Evolutionary conservation across 345 rosid species (phyloP).

Genomic region (Populus nigra): DNA sequence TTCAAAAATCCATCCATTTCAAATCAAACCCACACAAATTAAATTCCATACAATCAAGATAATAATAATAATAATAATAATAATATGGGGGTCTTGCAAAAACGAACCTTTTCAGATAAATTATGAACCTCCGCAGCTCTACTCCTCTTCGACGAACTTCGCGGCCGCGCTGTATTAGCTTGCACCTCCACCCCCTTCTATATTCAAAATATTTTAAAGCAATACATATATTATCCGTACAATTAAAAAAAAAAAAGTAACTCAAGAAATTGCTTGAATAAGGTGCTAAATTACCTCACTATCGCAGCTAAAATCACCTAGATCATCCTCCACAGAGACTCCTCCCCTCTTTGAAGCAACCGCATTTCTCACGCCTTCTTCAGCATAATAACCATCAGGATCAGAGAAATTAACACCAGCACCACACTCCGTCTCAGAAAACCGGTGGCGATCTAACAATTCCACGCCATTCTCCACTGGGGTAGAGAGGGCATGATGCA

Average conservation of each 20-base stretch:
- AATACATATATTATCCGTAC: not conserved
- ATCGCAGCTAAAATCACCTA: slow-evolving; percentile 42
- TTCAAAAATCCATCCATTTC: slow-evolving; percentile 19
- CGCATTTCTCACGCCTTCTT: slow-evolving; percentile 28
- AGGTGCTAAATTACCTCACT: slow-evolving; percentile 35
- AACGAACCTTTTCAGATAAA: slow-evolving; percentile 84
- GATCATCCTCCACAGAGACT: slow-evolving; percentile 27
- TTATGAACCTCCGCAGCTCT: slow-evolving; percentile 97
- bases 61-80: not conserved
- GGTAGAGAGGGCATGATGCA: slow-evolving; percentile 26
- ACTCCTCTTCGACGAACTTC: slow-evolving; percentile 72
- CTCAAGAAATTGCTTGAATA: not conserved
- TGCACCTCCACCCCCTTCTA: slow-evolving; percentile 40
- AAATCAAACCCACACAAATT: slow-evolving; percentile 5
- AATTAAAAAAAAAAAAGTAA: not conserved
- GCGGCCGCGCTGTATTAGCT: slow-evolving; percentile 28
- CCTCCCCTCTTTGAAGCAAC: slow-evolving; percentile 20
- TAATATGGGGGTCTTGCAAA: not conserved
- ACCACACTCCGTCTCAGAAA: slow-evolving; percentile 20
- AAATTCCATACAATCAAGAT: not conserved
- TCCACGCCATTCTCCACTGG: slow-evolving; percentile 18
- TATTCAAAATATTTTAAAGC: slow-evolving; percentile 1
- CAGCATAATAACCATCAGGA: slow-evolving; percentile 24
- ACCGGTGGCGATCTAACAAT: slow-evolving; percentile 23
- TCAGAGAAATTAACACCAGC: slow-evolving; percentile 18